Percentiles rank a stretch among this genome's conserved stretches.
Conservation (phyloP, 2,329 filamentous ascomycete genomes). For the Thielaviopsis cerberus region DNA sequence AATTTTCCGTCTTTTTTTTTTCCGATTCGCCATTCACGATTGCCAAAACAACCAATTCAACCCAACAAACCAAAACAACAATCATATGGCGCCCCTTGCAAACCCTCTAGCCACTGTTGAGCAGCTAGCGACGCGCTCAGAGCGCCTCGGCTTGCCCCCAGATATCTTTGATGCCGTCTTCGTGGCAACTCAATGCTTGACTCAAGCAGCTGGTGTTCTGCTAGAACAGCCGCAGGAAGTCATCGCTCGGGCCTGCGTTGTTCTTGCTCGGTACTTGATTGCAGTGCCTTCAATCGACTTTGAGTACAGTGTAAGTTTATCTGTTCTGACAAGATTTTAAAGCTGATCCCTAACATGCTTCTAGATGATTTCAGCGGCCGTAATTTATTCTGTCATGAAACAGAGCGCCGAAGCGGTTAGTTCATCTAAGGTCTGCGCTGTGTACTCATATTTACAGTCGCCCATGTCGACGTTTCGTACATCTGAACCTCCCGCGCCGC, state of each 20-base stretch:
- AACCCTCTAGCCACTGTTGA: constrained; percentile 56
- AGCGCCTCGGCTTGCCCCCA: constrained; percentile 39
- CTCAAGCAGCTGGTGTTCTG: constrained; percentile 62
- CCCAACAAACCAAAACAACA: neutral
- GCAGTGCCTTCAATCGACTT: constrained; percentile 33
- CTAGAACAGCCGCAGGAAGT: constrained; percentile 71
- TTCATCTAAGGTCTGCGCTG: constrained; percentile 34
- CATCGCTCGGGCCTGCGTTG: constrained; percentile 66
- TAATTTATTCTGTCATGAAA: constrained; percentile 8
- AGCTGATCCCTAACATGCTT: constrained; percentile 1
- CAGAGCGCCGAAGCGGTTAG: neutral
- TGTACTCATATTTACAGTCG: constrained; percentile 65
- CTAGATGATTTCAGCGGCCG: constrained; percentile 10
- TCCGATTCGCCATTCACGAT: neutral
- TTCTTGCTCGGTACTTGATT: constrained; percentile 68
- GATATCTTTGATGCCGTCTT: constrained; percentile 56
- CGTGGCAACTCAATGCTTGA: constrained; percentile 52
- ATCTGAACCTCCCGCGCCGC: constrained; percentile 15
- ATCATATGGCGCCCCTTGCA: constrained; percentile 22
- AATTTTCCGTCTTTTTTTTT: neutral
- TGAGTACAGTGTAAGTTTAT: constrained; percentile 34
- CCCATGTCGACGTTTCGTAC: constrained; percentile 31
- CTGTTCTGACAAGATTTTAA: neutral
- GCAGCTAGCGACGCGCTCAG: constrained; percentile 42
- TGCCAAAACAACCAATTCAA: neutral